A percentile compares a stretch with the other conserved stretches of the same genome.
These are phyloP conservation scores for Oropetium thomaeum DNA, from an alignment of 176 grass and related monocot species.

Conservation along the genomic window DNA sequence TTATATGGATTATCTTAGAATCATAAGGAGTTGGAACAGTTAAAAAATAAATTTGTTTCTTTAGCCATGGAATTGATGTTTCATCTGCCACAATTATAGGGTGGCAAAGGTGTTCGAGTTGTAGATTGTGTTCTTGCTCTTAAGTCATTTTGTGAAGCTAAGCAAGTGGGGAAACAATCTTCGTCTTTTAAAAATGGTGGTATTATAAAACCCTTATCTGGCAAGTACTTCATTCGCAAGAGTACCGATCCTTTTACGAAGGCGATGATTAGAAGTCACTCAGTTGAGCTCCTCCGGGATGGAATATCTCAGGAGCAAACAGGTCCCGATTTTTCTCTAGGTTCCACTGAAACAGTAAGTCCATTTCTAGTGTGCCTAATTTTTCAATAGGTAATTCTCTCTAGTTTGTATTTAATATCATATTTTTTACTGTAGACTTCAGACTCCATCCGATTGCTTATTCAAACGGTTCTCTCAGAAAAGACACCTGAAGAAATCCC, in stretches of 20 bases:
- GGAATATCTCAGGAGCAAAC: constrained; percentile 52
- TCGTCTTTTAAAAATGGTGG: constrained; percentile 57
- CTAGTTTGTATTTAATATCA: constrained; percentile 10
- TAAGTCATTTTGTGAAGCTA: constrained; percentile 61
- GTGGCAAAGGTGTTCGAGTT: constrained; percentile 72
- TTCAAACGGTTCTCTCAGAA: constrained; percentile 66
- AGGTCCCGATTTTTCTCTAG: constrained; percentile 52
- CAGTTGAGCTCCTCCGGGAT: constrained; percentile 54
- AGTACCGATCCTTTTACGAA: constrained; percentile 79
- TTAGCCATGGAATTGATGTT: constrained; percentile 15
- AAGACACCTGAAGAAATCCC: constrained; percentile 95
- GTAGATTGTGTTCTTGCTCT: constrained; percentile 86
- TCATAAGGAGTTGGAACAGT: constrained; percentile 23
- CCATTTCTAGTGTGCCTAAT: constrained; percentile 1
- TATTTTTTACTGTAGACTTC: constrained; percentile 52
- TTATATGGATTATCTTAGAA: neutral
- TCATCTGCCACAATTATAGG: constrained; percentile 40
- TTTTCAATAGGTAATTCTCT: neutral
- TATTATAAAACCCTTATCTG: constrained; percentile 46
- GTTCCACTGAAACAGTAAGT: constrained; percentile 64
- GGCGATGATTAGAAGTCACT: constrained; percentile 59
- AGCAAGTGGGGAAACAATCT: constrained; percentile 45
- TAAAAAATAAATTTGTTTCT: constrained; percentile 1
- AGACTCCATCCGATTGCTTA: constrained; percentile 64
- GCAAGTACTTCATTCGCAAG: constrained; percentile 58